Evolutionary conservation across 2,329 filamentous ascomycete species (phyloP), one percentile per base, ranked within the genome.

Genomic region (Xylariaceae sp.): DNA sequence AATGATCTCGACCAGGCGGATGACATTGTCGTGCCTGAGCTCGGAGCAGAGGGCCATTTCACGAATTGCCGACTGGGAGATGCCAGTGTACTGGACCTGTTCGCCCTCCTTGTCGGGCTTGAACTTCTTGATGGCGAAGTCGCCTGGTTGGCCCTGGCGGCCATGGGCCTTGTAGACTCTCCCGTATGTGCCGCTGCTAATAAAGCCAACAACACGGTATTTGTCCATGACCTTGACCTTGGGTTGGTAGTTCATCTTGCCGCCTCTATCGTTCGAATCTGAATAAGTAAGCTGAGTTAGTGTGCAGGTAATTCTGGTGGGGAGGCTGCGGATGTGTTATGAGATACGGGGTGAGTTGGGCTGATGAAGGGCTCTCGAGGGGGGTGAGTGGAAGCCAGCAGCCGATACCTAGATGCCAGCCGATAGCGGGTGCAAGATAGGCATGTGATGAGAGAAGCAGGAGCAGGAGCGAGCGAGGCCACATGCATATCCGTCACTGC

Each of bases 81-180:
- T 95, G 57, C 94, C 94, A 0, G 94, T 97, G 72, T 99, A 99
- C 65, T 95, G 88, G 44, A 96, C 77, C 65, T 88, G 83, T 71
- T 99, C 94, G 53, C 94, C 94, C 73, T 99, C 94, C 75, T 97
- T 99, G 72, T 99, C 94, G 7, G 92, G 92, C 76, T 96, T 96
- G 82, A 96, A 96, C 82, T 99, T 99, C 70, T 99, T 99, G 77
- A 99, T 99, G 64, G 94, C 94, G 68, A 96, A 96, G 67, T 96
- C 90, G 59, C 89, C 88, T 48, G 83, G 74, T 69, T 85, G 76
- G 64, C 85, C 83, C 74, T 87, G 80, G 60, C 86, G 85, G 63
- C 89, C 85, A 41, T 90, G 78, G 16, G 94, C 94, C 70, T 99
- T 99, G 81, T 97, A 99, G 7, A 99, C 94, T 30, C 94, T 87